A percentile compares a stretch with the other conserved stretches of the same genome.
Evolutionary conservation across 768 basidiomycete genomes (phyloP).

Genomic region (Boletellus ananas): DNA sequence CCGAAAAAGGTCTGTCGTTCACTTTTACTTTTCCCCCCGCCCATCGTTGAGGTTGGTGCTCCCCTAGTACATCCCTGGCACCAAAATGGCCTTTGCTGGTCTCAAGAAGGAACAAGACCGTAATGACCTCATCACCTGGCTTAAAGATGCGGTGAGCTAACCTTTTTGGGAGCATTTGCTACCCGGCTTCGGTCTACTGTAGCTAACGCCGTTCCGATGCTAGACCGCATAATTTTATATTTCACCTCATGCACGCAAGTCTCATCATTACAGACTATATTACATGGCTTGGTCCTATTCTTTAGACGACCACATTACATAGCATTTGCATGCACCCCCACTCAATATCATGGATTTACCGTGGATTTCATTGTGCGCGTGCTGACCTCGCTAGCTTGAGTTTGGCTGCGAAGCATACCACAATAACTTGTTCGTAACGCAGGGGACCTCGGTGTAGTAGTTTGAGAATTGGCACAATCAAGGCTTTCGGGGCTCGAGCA

Average conservation of each 20-base stretch:
- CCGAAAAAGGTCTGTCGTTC: conserved; percentile 78
- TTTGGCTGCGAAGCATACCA: neutral
- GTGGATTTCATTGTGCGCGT: neutral
- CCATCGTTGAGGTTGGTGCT: neutral
- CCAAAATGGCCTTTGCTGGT: conserved; percentile 98
- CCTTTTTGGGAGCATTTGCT: neutral
- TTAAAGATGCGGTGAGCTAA: conserved; percentile 67
- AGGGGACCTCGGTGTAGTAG: too few relatives aligned
- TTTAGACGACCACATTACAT: conserved; percentile 33
- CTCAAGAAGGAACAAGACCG: conserved; percentile 99
- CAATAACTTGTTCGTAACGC: too few relatives aligned
- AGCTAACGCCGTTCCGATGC: neutral
- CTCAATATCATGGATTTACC: conserved; percentile 19
- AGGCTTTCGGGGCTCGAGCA: too few relatives aligned
- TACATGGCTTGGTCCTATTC: conserved; percentile 32
- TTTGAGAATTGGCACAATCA: too few relatives aligned
- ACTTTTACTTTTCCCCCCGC: neutral
- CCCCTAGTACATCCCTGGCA: conserved; percentile 84
- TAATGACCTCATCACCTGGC: conserved; percentile 84
- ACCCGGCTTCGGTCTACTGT: neutral
- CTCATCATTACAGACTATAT: conserved; percentile 19
- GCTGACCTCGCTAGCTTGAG: neutral
- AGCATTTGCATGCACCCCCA: conserved; percentile 22
- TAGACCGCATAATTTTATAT: conserved; percentile 28
- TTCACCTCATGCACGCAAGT: conserved; percentile 11